Evolutionary conservation across 2,329 filamentous ascomycete genomes (phyloP).

Genomic region (Stagonosporopsis chrysanthemi): DNA sequence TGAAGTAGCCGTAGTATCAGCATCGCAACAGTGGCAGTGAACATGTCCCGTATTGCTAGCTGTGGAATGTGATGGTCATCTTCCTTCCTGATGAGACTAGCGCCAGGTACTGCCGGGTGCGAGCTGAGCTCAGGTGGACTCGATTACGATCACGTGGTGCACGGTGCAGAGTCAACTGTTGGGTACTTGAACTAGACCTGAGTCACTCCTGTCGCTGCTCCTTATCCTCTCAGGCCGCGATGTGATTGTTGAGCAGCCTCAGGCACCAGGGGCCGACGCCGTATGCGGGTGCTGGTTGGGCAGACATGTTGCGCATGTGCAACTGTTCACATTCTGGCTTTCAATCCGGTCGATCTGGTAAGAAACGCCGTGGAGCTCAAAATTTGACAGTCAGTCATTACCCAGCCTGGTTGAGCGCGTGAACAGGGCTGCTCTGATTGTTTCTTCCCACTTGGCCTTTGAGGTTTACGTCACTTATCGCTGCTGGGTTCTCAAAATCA

Average conservation of each 20-base stretch:
- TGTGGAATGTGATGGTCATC: conserved; percentile 5
- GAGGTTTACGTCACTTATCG: conserved; percentile 23
- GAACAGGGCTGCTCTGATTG: conserved; percentile 4
- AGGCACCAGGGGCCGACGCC: conserved; percentile 5
- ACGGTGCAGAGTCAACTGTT: conserved; percentile 13
- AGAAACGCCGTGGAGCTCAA: conserved; percentile 2
- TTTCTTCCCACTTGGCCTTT: conserved; percentile 1
- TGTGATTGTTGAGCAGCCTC: conserved; percentile 13
- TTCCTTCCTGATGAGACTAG: conserved; percentile 15
- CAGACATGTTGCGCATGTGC: conserved; percentile 1
- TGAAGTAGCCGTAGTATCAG: not conserved
- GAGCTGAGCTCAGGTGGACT: conserved; percentile 13
- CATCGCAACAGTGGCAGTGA: not conserved
- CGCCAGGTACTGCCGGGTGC: conserved; percentile 3
- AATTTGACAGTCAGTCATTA: not conserved
- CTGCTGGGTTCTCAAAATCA: conserved; percentile 10
- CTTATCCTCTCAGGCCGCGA: conserved; percentile 2
- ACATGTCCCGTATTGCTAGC: not conserved
- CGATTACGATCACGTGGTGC: conserved; percentile 18
- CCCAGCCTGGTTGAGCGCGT: conserved; percentile 9
- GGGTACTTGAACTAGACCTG: conserved; percentile 18
- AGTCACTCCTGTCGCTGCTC: conserved; percentile 4
- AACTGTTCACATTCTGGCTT: conserved; percentile 6
- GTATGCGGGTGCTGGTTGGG: conserved; percentile 6
- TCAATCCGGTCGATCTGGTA: conserved; percentile 4